phyloP scores from a whole-genome alignment of 1,139 yeast species.

The Pichia sp. region DNA sequence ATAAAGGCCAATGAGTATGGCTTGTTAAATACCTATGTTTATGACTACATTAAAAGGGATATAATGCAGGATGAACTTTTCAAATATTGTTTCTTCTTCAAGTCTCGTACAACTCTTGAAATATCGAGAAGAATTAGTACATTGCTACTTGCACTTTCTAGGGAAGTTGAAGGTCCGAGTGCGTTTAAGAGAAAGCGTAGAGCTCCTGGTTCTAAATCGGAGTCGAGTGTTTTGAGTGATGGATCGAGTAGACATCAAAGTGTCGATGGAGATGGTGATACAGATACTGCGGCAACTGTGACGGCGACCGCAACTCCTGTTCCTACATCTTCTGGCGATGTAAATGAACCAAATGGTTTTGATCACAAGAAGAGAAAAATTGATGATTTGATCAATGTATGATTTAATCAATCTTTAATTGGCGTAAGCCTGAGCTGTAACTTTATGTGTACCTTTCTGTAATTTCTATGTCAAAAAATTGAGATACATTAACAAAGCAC shows the following conservation, averaged over 20 bases:
- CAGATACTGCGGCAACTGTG: neutral
- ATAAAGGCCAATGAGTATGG: conserved; percentile 73
- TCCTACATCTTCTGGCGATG: neutral
- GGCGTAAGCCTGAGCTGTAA: too few species aligned
- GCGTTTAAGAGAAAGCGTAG: conserved; percentile 32
- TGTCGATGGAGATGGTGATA: conserved; percentile 9
- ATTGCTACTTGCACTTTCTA: conserved; percentile 63
- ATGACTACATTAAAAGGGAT: conserved; percentile 71
- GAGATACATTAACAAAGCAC: too few species aligned
- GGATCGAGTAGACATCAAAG: conserved; percentile 20
- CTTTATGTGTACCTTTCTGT: too few species aligned
- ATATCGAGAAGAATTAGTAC: conserved; percentile 77
- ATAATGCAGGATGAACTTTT: conserved; percentile 66
- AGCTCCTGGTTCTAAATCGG: neutral
- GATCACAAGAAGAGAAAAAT: neutral
- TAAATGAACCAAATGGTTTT: neutral
- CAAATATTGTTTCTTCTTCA: conserved; percentile 83
- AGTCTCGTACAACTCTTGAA: conserved; percentile 80
- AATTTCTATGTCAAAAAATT: too few species aligned
- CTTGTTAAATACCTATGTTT: conserved; percentile 57
- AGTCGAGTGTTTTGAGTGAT: conserved; percentile 2
- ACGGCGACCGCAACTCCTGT: neutral
- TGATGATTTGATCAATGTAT: neutral
- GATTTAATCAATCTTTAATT: too few species aligned
- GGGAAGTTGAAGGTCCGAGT: conserved; percentile 69